Evolutionary conservation across 2,329 filamentous ascomycete genomes (phyloP), one percentile per base, ranked within the genome.

Genomic region (Apiospora arundinis): DNA sequence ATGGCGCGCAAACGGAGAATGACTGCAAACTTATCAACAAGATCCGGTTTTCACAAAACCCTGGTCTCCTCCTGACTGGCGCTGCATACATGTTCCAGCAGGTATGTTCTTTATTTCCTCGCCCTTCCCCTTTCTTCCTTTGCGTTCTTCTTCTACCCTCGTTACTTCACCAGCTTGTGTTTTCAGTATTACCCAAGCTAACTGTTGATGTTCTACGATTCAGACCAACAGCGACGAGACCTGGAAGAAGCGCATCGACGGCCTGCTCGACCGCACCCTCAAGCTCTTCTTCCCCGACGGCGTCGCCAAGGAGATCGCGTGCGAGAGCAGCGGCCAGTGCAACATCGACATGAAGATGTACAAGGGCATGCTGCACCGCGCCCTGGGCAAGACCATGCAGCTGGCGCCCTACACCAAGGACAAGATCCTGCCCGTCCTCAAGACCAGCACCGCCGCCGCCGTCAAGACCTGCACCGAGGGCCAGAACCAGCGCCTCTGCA

Each of bases 341-440:
- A 85, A 87, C 75, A 81, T 83, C 66, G 89, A 91, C 75, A 87
- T 89, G 78, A 81, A 84, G 70, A 84, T 83, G 18, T 90, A 88
- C 84, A 90, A 90, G 78, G 88, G 86, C 42, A 89, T 88, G 77
- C 81, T 90, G 8, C 80, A 85, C 45, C 87, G 88, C 63, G 90
- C 86, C 83, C 77, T 85, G 71, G 83, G 82, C 0, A 76, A 79
- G 25, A 79, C 81, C 4, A 79, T 81, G 14, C 79, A 83, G 71
- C 72, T 83, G 49, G 83, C 81, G 0, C 82, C 83, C 5, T 78
- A 78, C 71, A 81, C 78, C 14, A 72, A 71, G 32, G 77, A 77
- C n/a, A 77, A 74, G 23, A 81, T 86, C 72, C 78, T 81, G 74
- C 75, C 75, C 8, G 77, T 81, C 37, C 75, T 86, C 25, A 75